Evolutionary conservation across 306 rosid genomes (phyloP).

Genomic region (Cucumis cinereus): DNA sequence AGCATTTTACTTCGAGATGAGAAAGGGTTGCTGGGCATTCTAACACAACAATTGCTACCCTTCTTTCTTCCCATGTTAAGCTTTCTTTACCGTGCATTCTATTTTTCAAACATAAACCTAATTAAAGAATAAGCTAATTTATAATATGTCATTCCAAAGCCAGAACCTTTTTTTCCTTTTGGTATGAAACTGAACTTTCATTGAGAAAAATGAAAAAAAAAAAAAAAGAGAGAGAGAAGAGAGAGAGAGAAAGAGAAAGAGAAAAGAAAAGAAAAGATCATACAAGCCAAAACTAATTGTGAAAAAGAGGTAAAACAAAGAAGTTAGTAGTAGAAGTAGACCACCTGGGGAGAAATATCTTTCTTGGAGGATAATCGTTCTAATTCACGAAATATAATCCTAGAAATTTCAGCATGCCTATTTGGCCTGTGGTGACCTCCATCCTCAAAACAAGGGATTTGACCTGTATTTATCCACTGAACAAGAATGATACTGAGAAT

Average conservation of each 20-base stretch:
- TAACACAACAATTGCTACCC: background rate
- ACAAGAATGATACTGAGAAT: slow-evolving; percentile 25
- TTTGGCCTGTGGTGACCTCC: slow-evolving; percentile 97
- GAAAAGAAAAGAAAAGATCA: background rate
- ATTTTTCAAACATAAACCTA: background rate
- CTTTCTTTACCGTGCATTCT: background rate
- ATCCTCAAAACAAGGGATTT: slow-evolving; percentile 90
- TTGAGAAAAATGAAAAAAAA: too few species aligned
- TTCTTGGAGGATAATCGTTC: slow-evolving; percentile 50
- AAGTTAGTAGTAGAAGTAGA: background rate
- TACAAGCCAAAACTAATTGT: background rate
- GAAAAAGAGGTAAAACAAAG: background rate
- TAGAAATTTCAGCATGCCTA: slow-evolving; percentile 92
- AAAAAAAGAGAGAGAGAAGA: too few species aligned
- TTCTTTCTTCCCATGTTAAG: background rate
- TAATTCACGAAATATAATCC: slow-evolving; percentile 80
- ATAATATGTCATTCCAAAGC: background rate
- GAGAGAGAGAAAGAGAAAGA: too few species aligned
- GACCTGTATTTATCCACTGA: slow-evolving; percentile 99
- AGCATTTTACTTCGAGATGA: background rate
- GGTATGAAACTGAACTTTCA: too few species aligned
- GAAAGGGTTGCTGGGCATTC: background rate
- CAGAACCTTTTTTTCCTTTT: background rate
- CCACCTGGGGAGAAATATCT: slow-evolving; percentile 73
- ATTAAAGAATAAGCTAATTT: background rate